A percentile compares a stretch with the other conserved stretches of the same genome.
Evolutionary conservation across 129 eudicot species (phyloP).

Genomic region (Calendula officinalis): DNA sequence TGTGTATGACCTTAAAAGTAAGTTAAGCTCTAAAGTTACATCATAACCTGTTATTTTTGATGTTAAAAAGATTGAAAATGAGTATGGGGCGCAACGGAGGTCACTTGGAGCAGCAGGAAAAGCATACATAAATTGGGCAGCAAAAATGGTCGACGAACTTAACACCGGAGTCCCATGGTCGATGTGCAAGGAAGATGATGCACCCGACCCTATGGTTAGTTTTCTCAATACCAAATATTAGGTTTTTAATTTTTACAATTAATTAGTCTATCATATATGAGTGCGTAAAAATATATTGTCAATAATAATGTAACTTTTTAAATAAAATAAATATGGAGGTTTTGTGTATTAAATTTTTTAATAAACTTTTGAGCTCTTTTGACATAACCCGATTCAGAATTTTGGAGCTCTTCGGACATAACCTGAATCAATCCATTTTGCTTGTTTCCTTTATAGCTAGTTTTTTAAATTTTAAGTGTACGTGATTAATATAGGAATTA

Average conservation of each 20-base stretch:
- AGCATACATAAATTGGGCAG: conserved; percentile 85
- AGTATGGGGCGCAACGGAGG: conserved; percentile 64
- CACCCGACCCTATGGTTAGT: conserved; percentile 90
- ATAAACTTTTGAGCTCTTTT: neutral
- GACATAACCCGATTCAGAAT: too few species aligned
- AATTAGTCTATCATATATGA: neutral
- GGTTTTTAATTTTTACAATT: neutral
- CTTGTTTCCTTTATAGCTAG: neutral
- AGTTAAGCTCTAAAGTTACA: neutral
- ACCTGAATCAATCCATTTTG: neutral
- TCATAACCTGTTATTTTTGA: neutral
- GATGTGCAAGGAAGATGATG: conserved; percentile 92
- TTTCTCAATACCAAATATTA: neutral
- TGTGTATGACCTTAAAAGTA: neutral
- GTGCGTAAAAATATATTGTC: neutral
- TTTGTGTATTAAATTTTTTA: neutral
- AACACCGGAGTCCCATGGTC: conserved; percentile 93
- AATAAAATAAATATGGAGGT: neutral
- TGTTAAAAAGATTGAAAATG: conserved; percentile 80
- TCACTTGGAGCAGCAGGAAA: conserved; percentile 62
- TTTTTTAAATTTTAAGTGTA: neutral
- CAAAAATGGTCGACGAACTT: conserved; percentile 81
- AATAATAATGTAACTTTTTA: neutral
- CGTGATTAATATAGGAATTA: too few species aligned
- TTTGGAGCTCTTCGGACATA: neutral